A percentile compares a stretch with the other conserved stretches of the same genome.
Evolutionary conservation across 352 stramenopile species (phyloP).

Genomic region (Thalassiosira mediterranea): DNA sequence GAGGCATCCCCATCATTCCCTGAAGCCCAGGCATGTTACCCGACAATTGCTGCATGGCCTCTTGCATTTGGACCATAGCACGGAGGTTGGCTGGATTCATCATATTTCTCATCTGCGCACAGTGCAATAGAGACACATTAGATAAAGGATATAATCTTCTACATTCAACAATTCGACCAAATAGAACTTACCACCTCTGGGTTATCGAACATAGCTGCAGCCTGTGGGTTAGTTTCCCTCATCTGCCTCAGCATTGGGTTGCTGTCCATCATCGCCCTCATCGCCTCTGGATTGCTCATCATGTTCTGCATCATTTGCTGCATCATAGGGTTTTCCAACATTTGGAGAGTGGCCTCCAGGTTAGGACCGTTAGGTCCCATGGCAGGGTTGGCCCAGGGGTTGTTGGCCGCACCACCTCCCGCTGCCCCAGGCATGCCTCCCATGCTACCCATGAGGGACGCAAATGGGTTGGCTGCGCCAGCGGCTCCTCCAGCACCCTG

Average conservation of each 20-base stretch:
- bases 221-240: conserved; percentile 65
- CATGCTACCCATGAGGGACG: conserved; percentile 30
- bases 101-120: conserved; percentile 66
- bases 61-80: conserved; percentile 76
- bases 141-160: too few relatives aligned
- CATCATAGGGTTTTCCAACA: conserved; percentile 82
- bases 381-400: conserved; percentile 56
- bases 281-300: conserved; percentile 75
- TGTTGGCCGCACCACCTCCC: conserved; percentile 19
- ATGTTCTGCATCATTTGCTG: conserved; percentile 80
- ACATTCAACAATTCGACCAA: conserved; percentile 9
- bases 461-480: conserved; percentile 28
- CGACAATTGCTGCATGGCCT: conserved; percentile 53
- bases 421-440: conserved; percentile 13
- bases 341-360: conserved; percentile 64
- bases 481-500: background rate
- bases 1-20: conserved; percentile 28
- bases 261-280: conserved; percentile 64
- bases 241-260: conserved; percentile 81
- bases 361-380: conserved; percentile 27
- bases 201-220: conserved; percentile 60
- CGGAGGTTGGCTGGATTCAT: conserved; percentile 77
- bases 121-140: too few relatives aligned
- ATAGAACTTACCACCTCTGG: conserved; percentile 53
- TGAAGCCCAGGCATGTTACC: conserved; percentile 27